Evolutionary conservation across 495 filamentous ascomycete genomes (phyloP), one percentile per base, ranked within the genome.

Genomic region (Cercophora samala): DNA sequence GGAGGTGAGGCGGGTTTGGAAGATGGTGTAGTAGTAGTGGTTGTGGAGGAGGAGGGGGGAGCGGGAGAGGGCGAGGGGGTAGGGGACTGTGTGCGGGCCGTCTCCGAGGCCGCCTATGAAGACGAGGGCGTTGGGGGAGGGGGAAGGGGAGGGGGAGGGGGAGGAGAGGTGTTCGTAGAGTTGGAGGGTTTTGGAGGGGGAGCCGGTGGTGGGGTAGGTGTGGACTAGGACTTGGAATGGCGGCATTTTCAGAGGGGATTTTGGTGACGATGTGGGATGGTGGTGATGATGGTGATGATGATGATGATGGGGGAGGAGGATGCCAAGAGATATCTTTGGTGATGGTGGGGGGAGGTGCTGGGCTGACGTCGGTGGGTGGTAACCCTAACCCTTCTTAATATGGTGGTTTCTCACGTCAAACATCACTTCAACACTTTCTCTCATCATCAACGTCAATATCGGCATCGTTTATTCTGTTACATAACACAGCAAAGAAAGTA

Each of bases 101-200:
- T 96, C 93, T 59, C 86, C 89, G 55, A 99, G 85, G 22, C 95
- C 94, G 68, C 88, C 89, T 62, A 97, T 83, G 79, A 95, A 96
- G 70, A 99, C 78, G 25, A 97, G 80, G 23, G 87, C 88, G 80
- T 96, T 88, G 63, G 79, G 73, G 74, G 72, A 13, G 60, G 59
- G 13, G 24, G 55, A 17, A 18, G 25, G n/a, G 26, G 24, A 13
- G 56, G 59, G 13, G 24, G 55, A 17, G 23, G 25, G n/a, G 26
- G 24, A 13, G 56, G 46, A 19, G 37, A 54, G 11, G 56, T 70
- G 64, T 62, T 70, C 60, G 62, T 66, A 70, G 56, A 37, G 19
- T 53, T 63, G 67, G 23, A 68, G 21, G 53, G 53, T 56, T 19
- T 23, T 56, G 59, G 62, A 15, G 42, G 61, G 37, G 4, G n/a